Conservation (phyloP, 2,329 filamentous ascomycete genomes). For the Hymenoscyphus scutula region DNA sequence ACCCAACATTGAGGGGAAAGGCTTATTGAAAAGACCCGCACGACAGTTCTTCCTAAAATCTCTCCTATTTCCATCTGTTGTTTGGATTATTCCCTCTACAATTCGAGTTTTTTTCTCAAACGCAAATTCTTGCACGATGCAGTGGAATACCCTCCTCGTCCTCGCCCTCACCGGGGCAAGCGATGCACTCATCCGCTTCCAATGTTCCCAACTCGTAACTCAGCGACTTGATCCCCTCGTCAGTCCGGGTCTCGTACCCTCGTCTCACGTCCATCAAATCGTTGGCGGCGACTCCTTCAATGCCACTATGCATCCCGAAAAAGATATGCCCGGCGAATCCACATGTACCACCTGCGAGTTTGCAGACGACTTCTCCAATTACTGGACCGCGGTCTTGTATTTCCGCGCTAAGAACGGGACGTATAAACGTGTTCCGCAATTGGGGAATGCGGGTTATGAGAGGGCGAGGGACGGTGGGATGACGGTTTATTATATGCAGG, state of each 20-base stretch:
- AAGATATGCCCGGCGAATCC: conserved; percentile 31
- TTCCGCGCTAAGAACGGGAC: conserved; percentile 36
- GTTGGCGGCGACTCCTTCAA: conserved; percentile 40
- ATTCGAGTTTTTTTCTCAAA: not conserved
- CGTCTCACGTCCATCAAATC: conserved; percentile 23
- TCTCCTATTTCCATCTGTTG: not conserved
- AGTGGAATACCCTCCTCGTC: conserved; percentile 9
- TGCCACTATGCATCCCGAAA: conserved; percentile 37
- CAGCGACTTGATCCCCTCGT: conserved; percentile 19
- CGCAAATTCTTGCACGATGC: conserved; percentile 13
- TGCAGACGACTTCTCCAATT: conserved; percentile 39
- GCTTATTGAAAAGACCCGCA: conserved; percentile 11
- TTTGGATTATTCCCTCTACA: not conserved
- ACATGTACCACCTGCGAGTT: conserved; percentile 39
- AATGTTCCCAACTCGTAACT: conserved; percentile 21
- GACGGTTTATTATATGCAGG: conserved; percentile 39
- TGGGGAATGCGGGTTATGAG: conserved; percentile 39
- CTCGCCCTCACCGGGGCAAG: conserved; percentile 9
- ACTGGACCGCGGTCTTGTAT: conserved; percentile 37
- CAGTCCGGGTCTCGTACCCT: conserved; percentile 18
- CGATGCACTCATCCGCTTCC: conserved; percentile 18
- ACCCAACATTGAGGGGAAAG: not conserved
- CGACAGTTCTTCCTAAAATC: not conserved
- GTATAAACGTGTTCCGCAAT: conserved; percentile 35
- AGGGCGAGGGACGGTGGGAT: conserved; percentile 38